These are phyloP conservation scores for Amoeboaphelidium protococcarum DNA, from an alignment of 371 early-diverging fungal species.

Conservation along the genomic window DNA sequence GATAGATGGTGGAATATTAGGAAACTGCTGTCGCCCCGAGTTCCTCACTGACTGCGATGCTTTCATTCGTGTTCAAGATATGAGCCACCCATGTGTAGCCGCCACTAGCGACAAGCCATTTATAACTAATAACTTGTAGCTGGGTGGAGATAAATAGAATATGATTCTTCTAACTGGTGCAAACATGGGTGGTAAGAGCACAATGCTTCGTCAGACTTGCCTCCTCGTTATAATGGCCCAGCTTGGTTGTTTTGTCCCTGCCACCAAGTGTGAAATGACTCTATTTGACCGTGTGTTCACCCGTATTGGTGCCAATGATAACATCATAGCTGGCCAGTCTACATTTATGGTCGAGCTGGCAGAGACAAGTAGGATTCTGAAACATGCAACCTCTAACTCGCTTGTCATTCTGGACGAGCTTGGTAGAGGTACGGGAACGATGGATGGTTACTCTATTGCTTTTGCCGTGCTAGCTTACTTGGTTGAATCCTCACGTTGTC, in stretches of 20 bases:
- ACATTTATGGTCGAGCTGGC: slow-evolving; percentile 97
- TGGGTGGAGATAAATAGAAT: slow-evolving; percentile 27
- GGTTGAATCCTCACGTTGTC: slow-evolving; percentile 49
- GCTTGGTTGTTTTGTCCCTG: slow-evolving; percentile 89
- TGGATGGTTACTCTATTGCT: slow-evolving; percentile 95
- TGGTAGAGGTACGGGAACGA: slow-evolving; percentile 95
- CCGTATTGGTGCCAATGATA: slow-evolving; percentile 91
- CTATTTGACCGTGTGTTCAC: slow-evolving; percentile 92
- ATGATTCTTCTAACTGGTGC: slow-evolving; percentile 95
- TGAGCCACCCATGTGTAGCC: slow-evolving; percentile 63
- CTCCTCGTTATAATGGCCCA: slow-evolving; percentile 95
- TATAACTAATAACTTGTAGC: slow-evolving; percentile 70
- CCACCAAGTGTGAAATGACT: slow-evolving; percentile 40
- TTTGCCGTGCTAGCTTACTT: slow-evolving; percentile 72
- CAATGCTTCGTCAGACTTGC: slow-evolving; percentile 83
- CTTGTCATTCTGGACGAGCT: slow-evolving; percentile 98
- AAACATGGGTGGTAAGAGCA: slow-evolving; percentile 93
- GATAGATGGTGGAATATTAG: no score
- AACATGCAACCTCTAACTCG: slow-evolving; percentile 68
- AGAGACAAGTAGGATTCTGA: slow-evolving; percentile 83
- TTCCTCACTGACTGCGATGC: slow-evolving; percentile 33
- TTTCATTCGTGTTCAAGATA: slow-evolving; percentile 35
- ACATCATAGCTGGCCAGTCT: slow-evolving; percentile 83
- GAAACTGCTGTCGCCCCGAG: slow-evolving; percentile 59
- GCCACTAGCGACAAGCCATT: slow-evolving; percentile 37